Base-by-base conservation (phyloP, 805 yeast genomes). In the Ogataea neopini region DNA sequence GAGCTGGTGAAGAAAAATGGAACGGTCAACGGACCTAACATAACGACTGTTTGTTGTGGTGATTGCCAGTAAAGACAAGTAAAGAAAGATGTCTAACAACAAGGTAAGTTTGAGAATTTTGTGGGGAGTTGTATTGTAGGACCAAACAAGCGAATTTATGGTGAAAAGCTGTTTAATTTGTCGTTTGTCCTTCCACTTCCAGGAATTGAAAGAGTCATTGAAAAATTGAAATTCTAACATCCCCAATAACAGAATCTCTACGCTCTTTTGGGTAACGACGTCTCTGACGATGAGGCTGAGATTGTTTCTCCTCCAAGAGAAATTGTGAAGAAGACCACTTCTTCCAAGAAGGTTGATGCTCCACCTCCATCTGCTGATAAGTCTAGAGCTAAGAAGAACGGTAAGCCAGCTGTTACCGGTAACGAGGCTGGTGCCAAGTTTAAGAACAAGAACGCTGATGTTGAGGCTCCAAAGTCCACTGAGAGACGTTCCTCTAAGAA, bases 231-330 rank as follows among this genome's bases (percentile, higher is more conserved):
- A 8, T 34, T 22, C 35, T 25, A 35, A 26, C 33, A 40, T 20
- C 3, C 3, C 3, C 6, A 8, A 20, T 11, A 14, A 18, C 61
- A 84, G 88, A 87, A 87, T 77, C 87, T 88, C 70, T 87, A 76
- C 73, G 87, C 80, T 72, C 80, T 86, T 72, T 78, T 87, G 76
- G 94, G 86, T 71, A 87, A 88, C 82, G 96, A 88, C 77, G 88
- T 86, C 62, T 91, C 86, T 69, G 95, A 84, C 72, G 86, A 81
- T 63, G 79, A 75, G 65, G 74, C 75, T 47, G 80, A 80, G 54
- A 68, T 70, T 47, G 67, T 74, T 48, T 70, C 78, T 58, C 65
- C 71, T 29, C 83, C 88, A 66, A 84, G 73, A 76, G 95, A 87
- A 72, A 69, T 87, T 57, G 94, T 86, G 68, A 88, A 84, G 81